Base-by-base conservation (phyloP, 2,329 filamentous ascomycete species). In the Daldinia sp. region DNA sequence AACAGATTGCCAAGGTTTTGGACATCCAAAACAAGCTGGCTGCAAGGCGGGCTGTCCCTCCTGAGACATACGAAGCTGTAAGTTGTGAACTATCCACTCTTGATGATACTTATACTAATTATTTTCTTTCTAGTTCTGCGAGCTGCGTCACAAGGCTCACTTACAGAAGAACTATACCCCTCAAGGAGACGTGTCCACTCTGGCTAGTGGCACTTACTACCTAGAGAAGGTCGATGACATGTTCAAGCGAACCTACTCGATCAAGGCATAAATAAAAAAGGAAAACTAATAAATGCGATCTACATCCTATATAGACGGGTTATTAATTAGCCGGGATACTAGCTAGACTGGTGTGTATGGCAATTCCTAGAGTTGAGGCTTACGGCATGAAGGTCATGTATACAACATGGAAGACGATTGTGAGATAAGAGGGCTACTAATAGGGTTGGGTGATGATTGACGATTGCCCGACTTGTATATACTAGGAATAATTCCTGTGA, bases 61-160 rank as follows among this genome's bases (percentile, higher is more conserved):
- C 93, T 26, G 85, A 89, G 82, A 87, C 88, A 28, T 96, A 93
- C 78, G 93, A 94, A 78, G 83, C 88, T 73, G 91, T 93, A 84
- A 84, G 88, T 82, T 60, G 23, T 15, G 53, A 64, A 20, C n/a
- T 44, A 13, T 46, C 3, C 42, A 56, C 51, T 28, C 2, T n/a
- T 23, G 15, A 51, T 33, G 6, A 18, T 6, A 26, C 18, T 12
- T 2, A 69, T 10, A 60, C 76, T 78, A 74, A 78, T 74, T 51
- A 6, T 60, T 9, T 35, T 33, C 10, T 35, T 9, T 54, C 51
- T 70, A 92, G 89, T 91, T 94, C 87, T 95, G 93, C 82, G 84
- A 91, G 63, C 86, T 95, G 74, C 91, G 93, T 79, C 92, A 96
- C 83, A 88, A 93, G 82, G 93, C 92, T 62, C 93, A 96, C 80